These are phyloP conservation scores for Cystobasidiaceae sp. DNA, from an alignment of 1,284 basidiomycete species.

Conservation along the genomic window DNA sequence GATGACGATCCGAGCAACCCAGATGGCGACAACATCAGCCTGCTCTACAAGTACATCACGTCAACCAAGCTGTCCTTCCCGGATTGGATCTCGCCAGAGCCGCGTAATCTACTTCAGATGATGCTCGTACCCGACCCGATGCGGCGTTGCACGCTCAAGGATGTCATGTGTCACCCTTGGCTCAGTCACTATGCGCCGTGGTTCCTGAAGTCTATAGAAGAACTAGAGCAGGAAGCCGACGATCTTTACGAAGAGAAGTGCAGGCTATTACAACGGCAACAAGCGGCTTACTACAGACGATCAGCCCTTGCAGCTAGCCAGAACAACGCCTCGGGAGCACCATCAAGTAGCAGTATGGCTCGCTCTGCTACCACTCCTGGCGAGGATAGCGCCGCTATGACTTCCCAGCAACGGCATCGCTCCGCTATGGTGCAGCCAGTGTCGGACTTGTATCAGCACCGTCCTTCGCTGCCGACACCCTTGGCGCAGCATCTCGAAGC, in stretches of 20 bases:
- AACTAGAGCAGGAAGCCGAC: conserved; percentile 71
- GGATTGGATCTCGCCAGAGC: conserved; percentile 77
- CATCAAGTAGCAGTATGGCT: conserved; percentile 7
- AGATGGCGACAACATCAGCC: conserved; percentile 98
- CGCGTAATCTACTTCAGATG: conserved; percentile 64
- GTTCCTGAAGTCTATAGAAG: conserved; percentile 67
- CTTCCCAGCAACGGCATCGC: conserved; percentile 45
- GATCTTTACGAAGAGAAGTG: conserved; percentile 28
- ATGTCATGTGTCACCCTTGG: conserved; percentile 80
- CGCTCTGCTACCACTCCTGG: conserved; percentile 20
- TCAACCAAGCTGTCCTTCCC: conserved; percentile 92
- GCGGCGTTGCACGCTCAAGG: conserved; percentile 64
- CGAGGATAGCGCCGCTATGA: background rate
- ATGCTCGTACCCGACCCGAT: conserved; percentile 84
- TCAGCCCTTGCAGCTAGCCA: background rate
- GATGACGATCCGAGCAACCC: conserved; percentile 99
- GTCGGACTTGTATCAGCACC: no score
- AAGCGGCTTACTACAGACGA: conserved; percentile 19
- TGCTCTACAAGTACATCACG: conserved; percentile 99
- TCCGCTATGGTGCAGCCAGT: conserved; percentile 49
- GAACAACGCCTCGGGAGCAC: background rate
- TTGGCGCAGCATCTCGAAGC: no score
- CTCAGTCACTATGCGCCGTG: conserved; percentile 60
- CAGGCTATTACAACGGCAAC: conserved; percentile 25
- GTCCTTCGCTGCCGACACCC: no score